These are phyloP conservation scores for Caloboletus firmus DNA, from an alignment of 1,284 basidiomycete genomes.

Conservation along the genomic window DNA sequence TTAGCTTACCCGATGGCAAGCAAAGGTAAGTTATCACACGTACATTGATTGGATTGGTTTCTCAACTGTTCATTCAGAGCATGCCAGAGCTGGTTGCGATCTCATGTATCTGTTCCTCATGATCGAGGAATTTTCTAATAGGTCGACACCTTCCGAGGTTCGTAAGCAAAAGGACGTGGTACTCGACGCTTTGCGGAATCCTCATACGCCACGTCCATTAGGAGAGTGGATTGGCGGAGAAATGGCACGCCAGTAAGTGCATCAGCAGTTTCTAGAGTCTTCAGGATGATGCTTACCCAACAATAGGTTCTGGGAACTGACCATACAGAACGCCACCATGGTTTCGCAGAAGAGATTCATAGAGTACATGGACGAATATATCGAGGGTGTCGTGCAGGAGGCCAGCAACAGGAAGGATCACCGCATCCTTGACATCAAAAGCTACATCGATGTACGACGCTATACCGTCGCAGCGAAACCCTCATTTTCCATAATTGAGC, in stretches of 20 bases:
- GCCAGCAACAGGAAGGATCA: constrained; percentile 37
- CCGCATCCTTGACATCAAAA: constrained; percentile 35
- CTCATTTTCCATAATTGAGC: constrained; percentile 11
- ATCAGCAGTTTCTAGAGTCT: background rate
- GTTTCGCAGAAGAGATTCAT: constrained; percentile 34
- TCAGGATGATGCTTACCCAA: background rate
- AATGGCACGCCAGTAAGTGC: constrained; percentile 20
- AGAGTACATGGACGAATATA: constrained; percentile 35
- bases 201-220: constrained; percentile 14
- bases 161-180: constrained; percentile 33
- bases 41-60: background rate
- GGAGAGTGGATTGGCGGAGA: constrained; percentile 25
- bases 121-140: constrained; percentile 45
- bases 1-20: constrained; percentile 12
- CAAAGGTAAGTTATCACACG: constrained; percentile 8
- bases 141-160: constrained; percentile 31
- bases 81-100: constrained; percentile 36
- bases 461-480: constrained; percentile 9
- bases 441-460: constrained; percentile 29
- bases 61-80: constrained; percentile 6
- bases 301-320: constrained; percentile 17
- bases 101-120: constrained; percentile 45
- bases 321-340: constrained; percentile 5
- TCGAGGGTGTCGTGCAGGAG: constrained; percentile 36
- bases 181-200: constrained; percentile 38